Conservation (phyloP, 73 alveolate species). For the Blepharisma japonicum region DNA sequence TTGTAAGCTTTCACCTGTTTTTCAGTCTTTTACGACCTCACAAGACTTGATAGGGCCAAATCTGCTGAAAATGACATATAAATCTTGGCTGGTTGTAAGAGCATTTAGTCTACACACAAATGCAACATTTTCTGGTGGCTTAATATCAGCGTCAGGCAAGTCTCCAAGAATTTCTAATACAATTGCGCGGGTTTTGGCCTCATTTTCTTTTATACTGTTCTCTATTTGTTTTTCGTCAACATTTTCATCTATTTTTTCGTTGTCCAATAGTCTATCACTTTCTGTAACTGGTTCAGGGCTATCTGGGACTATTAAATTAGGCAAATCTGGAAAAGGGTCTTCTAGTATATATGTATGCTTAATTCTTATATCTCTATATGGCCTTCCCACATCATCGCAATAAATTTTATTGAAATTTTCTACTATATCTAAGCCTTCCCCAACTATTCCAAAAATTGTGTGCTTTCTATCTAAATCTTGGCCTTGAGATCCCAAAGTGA, state of each 20-base stretch:
- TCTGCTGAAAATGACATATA: slow-evolving; percentile 82
- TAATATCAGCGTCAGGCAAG: slow-evolving; percentile 98
- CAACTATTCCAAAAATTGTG: slow-evolving; percentile 95
- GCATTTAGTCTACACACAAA: slow-evolving; percentile 98
- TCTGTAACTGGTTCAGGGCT: slow-evolving; percentile 77
- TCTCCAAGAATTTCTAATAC: slow-evolving; percentile 95
- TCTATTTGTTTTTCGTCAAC: slow-evolving; percentile 73
- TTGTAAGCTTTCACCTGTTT: slow-evolving; percentile 96
- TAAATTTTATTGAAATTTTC: slow-evolving; percentile 79
- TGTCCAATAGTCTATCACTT: slow-evolving; percentile 72
- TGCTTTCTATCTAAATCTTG: slow-evolving; percentile 88
- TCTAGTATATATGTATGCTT: slow-evolving; percentile 85
- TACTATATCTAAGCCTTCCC: slow-evolving; percentile 87
- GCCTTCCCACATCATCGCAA: slow-evolving; percentile 82
- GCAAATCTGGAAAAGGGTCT: slow-evolving; percentile 92
- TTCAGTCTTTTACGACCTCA: slow-evolving; percentile 97
- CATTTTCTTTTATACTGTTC: slow-evolving; percentile 68
- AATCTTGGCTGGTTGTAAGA: slow-evolving; percentile 83
- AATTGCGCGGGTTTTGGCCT: slow-evolving; percentile 85
- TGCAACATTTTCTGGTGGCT: slow-evolving; percentile 98
- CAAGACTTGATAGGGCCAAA: slow-evolving; percentile 96
- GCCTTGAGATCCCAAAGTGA: slow-evolving; percentile 80
- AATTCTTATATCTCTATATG: slow-evolving; percentile 88
- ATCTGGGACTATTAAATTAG: slow-evolving; percentile 69
- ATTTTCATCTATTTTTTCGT: slow-evolving; percentile 66